Base-by-base conservation (phyloP, 1,284 basidiomycete genomes). In the Gastroboletus turbinatus region DNA sequence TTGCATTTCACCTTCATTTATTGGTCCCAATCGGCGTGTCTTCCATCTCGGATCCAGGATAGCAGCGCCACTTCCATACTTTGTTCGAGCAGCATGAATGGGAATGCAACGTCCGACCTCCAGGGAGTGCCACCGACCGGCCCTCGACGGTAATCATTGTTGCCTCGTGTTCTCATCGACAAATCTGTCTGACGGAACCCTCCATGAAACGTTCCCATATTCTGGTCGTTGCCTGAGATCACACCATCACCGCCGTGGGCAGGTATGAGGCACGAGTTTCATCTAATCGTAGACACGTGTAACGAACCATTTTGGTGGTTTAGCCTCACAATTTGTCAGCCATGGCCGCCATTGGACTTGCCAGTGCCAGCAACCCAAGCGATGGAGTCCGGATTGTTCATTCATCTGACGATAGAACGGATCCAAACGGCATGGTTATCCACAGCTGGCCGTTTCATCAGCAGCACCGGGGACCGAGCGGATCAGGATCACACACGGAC, bases 91-190 rank as follows among this genome's bases (percentile, higher is more conserved):
- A 45, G 42, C 53, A n/a, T 49, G 39, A 30, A 60, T 55, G 46
- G 63, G 27, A 54, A 52, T 43, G 2, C 30, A 19, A 32, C 30
- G 10, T 36, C 29, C 47, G 50, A 16, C 11, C 8, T 38, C 38
- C 48, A 47, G 39, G 51, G 30, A 36, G 19, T 53, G 43, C 45
- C 53, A 53, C 46, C 25, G 16, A 55, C 55, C 47, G 49, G 46
- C 55, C 35, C 29, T 48, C 9, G 48, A 50, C 39, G 44, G 52
- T 27, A 56, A 45, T 53, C 46, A 45, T 56, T 51, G 19, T 19
- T 52, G 57, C 67, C 69, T 72, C 70, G 57, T 72, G 70, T 72
- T 72, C 14, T 21, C 53, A 27, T 38, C 50, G 56, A 57, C 51
- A 55, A 56, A 55, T 55, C 49, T 35, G 42, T 60, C 66, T 40